Base-by-base conservation (phyloP, 116 monocot species). In the Posidonia oceanica region DNA sequence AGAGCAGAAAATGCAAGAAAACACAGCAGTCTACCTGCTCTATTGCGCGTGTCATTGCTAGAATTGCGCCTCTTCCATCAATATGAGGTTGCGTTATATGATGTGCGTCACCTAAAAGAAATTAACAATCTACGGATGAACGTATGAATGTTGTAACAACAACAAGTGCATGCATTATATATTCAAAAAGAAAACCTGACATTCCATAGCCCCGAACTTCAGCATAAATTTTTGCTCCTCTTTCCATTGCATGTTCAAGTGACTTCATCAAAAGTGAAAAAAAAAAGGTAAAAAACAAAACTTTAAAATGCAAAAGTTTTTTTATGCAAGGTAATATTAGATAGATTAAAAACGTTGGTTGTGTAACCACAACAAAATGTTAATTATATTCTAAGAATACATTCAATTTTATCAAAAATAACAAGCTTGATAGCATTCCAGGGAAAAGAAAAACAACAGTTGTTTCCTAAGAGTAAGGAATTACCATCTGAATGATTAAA, bases 171-270 rank as follows among this genome's bases (percentile, higher is more conserved):
- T 14, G 48, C 1, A n/a, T 7, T 18, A 56, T 18, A 52, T 66
- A 59, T 59, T 51, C 3, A 39, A 38, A 64, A 37, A 51, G 58
- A 78, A 66, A 37, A 95, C 95, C 95, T 86, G 96, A 96, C 86
- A 87, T 83, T 77, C 97, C 97, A 80, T 89, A 97, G 36, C 97
- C 97, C 76, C 93, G 78, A 39, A 97, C 73, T 77, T 97, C 97
- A 40, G 92, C 97, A 80, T 97, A 97, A 76, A 97, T 86, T 75
- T 84, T 89, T 59, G 97, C 97, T 68, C 89, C 89, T 54, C 92
- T 78, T 69, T 87, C 81, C 61, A 68, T 81, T 79, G 97, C 92
- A 84, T 97, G 92, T 66, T 89, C 87, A 57, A 92, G 71, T 74
- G 79, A 86, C 89, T 91, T 55, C 52, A 61, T 21, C 39, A 75